A percentile compares a stretch with the other conserved stretches of the same genome.
Conservation (phyloP, 306 rosid genomes). For the Trichosanthes cucumerina region DNA sequence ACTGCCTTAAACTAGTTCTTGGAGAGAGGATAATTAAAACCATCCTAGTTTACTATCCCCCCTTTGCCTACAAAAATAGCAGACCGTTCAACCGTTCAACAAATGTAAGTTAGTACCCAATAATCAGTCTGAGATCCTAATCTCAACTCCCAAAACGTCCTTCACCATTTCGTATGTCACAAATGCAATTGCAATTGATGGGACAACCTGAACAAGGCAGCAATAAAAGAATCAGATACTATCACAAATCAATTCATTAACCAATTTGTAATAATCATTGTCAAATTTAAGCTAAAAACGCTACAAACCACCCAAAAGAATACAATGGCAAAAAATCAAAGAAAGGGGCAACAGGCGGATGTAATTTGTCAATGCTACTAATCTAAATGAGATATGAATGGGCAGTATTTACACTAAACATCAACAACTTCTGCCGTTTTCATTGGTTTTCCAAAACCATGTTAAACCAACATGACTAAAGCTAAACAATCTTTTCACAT, state of each 20-base stretch:
- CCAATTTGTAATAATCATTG: background rate
- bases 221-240: conserved; percentile 2
- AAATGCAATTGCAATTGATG: conserved; percentile 89
- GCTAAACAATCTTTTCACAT: background rate
- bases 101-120: conserved; percentile 12
- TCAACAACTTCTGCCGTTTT: background rate
- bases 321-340: background rate
- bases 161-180: conserved; percentile 91
- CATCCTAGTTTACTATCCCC: conserved; percentile 43
- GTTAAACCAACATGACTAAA: background rate
- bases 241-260: background rate
- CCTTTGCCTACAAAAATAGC: conserved; percentile 67
- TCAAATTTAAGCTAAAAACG: background rate
- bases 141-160: conserved; percentile 93
- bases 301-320: background rate
- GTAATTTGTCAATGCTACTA: background rate
- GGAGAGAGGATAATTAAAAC: conserved; percentile 15
- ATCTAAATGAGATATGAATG: background rate
- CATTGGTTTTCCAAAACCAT: background rate
- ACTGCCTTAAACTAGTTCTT: conserved; percentile 37
- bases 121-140: conserved; percentile 79
- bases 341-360: background rate
- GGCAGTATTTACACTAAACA: background rate
- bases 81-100: conserved; percentile 18
- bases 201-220: conserved; percentile 73